phyloP scores from a whole-genome alignment of 2,329 filamentous ascomycete genomes.

The Didymella arachidicola region DNA sequence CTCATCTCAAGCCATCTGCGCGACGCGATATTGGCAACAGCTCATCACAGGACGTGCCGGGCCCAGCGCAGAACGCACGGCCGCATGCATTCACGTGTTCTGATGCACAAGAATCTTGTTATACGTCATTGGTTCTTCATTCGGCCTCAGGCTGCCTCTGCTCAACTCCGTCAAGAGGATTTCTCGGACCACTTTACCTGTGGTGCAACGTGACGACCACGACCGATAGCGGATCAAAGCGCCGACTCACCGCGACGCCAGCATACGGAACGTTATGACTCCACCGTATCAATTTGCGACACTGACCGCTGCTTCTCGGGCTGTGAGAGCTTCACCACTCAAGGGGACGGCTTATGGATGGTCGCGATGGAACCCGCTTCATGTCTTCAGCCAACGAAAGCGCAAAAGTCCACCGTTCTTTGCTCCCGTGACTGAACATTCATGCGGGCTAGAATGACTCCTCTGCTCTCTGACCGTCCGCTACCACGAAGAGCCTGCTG shows the following conservation, averaged over 20 bases:
- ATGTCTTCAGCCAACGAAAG: conserved; percentile 40
- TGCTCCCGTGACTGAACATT: conserved; percentile 45
- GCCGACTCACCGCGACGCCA: conserved; percentile 34
- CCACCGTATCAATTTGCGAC: conserved; percentile 14
- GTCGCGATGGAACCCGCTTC: conserved; percentile 36
- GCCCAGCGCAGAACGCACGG: conserved; percentile 26
- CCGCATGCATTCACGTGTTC: conserved; percentile 17
- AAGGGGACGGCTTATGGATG: conserved; percentile 25
- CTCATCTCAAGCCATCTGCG: conserved; percentile 36
- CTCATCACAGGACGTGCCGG: conserved; percentile 18
- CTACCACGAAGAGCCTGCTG: conserved; percentile 32
- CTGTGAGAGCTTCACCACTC: conserved; percentile 27
- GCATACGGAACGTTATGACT: conserved; percentile 21
- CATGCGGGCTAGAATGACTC: conserved; percentile 37
- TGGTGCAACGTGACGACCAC: conserved; percentile 17
- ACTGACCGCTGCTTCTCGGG: conserved; percentile 41
- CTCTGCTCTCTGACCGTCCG: conserved; percentile 34
- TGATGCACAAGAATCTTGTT: conserved; percentile 12
- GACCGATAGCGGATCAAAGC: conserved; percentile 19
- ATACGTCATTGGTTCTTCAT: conserved; percentile 21
- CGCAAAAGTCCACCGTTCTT: conserved; percentile 35
- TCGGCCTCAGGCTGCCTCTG: conserved; percentile 18
- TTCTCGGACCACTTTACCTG: conserved; percentile 14
- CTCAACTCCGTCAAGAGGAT: conserved; percentile 22
- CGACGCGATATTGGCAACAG: conserved; percentile 35